Conservation (phyloP, 2,329 filamentous ascomycete species). For the Didymella pomorum region DNA sequence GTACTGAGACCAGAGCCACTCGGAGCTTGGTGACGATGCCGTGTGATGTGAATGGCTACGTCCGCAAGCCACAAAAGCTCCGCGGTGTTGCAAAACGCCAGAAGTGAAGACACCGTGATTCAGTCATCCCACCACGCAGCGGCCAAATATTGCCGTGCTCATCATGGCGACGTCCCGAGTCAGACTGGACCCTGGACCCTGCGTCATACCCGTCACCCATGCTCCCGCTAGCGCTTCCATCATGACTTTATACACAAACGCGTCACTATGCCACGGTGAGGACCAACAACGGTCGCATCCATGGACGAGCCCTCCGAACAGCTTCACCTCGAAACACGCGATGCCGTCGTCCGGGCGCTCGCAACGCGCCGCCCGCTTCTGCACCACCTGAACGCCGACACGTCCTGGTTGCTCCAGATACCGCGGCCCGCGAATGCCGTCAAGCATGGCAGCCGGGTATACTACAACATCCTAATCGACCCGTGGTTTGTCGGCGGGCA, state of each 20-base stretch:
- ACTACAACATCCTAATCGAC: slow-evolving; percentile 71
- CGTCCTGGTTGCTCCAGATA: slow-evolving; percentile 71
- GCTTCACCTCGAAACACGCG: slow-evolving; percentile 54
- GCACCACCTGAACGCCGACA: slow-evolving; percentile 72
- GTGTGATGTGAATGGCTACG: background rate
- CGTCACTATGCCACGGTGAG: slow-evolving; percentile 17
- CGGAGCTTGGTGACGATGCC: background rate
- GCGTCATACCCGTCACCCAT: slow-evolving; percentile 18
- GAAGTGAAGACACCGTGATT: too few relatives aligned
- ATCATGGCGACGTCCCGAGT: background rate
- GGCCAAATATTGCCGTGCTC: background rate
- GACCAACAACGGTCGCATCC: slow-evolving; percentile 12
- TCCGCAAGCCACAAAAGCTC: too few relatives aligned
- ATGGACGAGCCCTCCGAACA: slow-evolving; percentile 51
- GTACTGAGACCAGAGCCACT: too few relatives aligned
- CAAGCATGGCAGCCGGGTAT: slow-evolving; percentile 56
- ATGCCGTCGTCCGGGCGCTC: slow-evolving; percentile 51
- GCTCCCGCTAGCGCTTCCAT: slow-evolving; percentile 23
- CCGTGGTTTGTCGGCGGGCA: slow-evolving; percentile 71
- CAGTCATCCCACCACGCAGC: background rate
- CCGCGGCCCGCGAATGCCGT: slow-evolving; percentile 60
- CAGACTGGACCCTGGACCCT: slow-evolving; percentile 18
- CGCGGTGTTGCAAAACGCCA: too few relatives aligned
- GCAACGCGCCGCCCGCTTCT: slow-evolving; percentile 61
- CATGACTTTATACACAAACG: slow-evolving; percentile 8